A percentile compares a stretch with the other conserved stretches of the same genome.
Evolutionary conservation across 768 basidiomycete species (phyloP).

Genomic region (Leccinellum luteum): DNA sequence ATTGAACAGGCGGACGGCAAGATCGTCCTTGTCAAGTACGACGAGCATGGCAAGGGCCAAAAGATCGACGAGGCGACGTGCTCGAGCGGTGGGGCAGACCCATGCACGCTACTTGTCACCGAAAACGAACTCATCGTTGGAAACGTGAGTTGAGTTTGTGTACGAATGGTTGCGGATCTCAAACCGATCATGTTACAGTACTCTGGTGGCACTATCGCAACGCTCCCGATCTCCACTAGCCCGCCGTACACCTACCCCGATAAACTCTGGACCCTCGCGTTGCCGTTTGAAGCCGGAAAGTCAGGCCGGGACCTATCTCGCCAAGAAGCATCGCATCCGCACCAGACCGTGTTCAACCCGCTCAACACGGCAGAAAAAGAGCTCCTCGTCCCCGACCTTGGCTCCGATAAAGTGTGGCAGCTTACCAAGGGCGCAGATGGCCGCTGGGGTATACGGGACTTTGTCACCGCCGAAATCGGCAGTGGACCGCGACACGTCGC

Average conservation of each 20-base stretch:
- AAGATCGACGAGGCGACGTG: slow-evolving; percentile 42
- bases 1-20: slow-evolving; percentile 69
- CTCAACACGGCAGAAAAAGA: slow-evolving; percentile 49
- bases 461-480: slow-evolving; percentile 50
- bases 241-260: slow-evolving; percentile 43
- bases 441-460: slow-evolving; percentile 48
- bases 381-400: slow-evolving; percentile 73
- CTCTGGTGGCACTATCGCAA: slow-evolving; percentile 56
- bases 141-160: slow-evolving; percentile 54
- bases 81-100: slow-evolving; percentile 54
- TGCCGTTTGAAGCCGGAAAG: slow-evolving; percentile 40
- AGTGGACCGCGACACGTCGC: slow-evolving; percentile 72
- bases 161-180: background rate
- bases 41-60: slow-evolving; percentile 43
- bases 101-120: slow-evolving; percentile 61
- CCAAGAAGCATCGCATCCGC: slow-evolving; percentile 74
- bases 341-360: slow-evolving; percentile 53
- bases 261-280: slow-evolving; percentile 34
- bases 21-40: slow-evolving; percentile 58
- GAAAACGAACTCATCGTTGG: slow-evolving; percentile 60
- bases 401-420: slow-evolving; percentile 65
- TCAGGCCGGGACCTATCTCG: slow-evolving; percentile 63
- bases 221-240: slow-evolving; percentile 51
- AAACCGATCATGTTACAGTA: slow-evolving; percentile 48
- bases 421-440: slow-evolving; percentile 44